A percentile compares a stretch with the other conserved stretches of the same genome.
Evolutionary conservation across 2,329 filamentous ascomycete species (phyloP).

Genomic region (Fusarium decemcellulare): DNA sequence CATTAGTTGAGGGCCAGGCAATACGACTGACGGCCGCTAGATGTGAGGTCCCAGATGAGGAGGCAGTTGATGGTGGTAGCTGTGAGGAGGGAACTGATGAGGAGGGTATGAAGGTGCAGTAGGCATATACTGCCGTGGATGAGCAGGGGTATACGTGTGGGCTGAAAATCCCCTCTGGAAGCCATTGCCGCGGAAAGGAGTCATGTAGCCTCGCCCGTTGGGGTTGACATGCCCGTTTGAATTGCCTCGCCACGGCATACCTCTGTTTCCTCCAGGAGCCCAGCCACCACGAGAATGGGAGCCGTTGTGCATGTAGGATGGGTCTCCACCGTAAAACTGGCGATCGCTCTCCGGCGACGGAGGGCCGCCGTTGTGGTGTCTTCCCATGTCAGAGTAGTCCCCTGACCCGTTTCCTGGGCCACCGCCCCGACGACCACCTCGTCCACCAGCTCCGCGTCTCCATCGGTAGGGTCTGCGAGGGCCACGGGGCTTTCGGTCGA

Average conservation of each 20-base stretch:
- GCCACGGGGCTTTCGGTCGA: conserved; percentile 63
- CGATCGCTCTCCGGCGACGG: conserved; percentile 24
- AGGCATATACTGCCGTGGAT: conserved; percentile 25
- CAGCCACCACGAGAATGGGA: conserved; percentile 9
- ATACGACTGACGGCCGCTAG: conserved; percentile 11
- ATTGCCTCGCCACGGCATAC: conserved; percentile 32
- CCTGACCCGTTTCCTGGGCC: not conserved
- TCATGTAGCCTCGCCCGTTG: conserved; percentile 18
- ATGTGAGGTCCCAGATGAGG: conserved; percentile 31
- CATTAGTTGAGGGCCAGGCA: no score
- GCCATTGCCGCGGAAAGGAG: conserved; percentile 21
- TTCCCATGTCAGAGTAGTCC: conserved; percentile 11
- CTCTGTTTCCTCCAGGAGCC: conserved; percentile 17
- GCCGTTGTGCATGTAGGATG: conserved; percentile 9
- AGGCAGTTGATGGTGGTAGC: conserved; percentile 28
- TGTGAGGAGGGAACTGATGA: conserved; percentile 24
- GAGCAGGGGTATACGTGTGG: conserved; percentile 8
- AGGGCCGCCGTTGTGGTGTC: conserved; percentile 10
- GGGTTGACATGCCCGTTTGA: conserved; percentile 10
- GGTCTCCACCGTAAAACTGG: conserved; percentile 12
- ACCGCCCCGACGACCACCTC: conserved; percentile 36
- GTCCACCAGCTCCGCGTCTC: conserved; percentile 39
- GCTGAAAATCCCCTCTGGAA: conserved; percentile 16
- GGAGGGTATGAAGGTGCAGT: not conserved
- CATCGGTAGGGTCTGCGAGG: conserved; percentile 43